phyloP scores from a whole-genome alignment of 1,284 basidiomycete species.

The Stygiomarasmius scandens region DNA sequence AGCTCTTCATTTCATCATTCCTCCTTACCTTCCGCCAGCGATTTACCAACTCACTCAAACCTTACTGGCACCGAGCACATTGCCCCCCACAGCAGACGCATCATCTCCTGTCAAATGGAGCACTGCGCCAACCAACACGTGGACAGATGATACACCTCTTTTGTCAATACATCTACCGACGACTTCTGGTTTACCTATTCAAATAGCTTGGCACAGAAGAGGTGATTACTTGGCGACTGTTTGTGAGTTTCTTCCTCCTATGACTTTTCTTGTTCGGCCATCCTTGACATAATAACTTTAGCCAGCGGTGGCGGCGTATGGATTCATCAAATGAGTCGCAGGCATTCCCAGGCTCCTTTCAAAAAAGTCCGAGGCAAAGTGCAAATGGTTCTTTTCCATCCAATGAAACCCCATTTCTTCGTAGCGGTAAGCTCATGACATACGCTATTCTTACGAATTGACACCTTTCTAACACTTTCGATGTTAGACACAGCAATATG shows the following conservation, averaged over 20 bases:
- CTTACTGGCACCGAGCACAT: conserved; percentile 63
- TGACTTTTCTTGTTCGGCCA: neutral
- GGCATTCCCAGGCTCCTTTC: conserved; percentile 98
- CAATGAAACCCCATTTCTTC: conserved; percentile 93
- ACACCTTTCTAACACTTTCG: neutral
- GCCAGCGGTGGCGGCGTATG: conserved; percentile 74
- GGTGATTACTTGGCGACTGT: conserved; percentile 98
- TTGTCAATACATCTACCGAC: conserved; percentile 63
- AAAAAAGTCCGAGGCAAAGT: conserved; percentile 90
- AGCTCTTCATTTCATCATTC: conserved; percentile 81
- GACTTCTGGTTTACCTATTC: conserved; percentile 78
- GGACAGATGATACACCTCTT: conserved; percentile 54
- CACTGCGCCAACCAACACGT: conserved; percentile 46
- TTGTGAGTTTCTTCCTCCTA: conserved; percentile 49
- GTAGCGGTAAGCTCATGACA: conserved; percentile 74
- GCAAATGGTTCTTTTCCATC: conserved; percentile 94
- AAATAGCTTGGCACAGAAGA: conserved; percentile 91
- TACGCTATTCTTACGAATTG: neutral
- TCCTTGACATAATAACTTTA: conserved; percentile 29
- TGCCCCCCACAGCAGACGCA: conserved; percentile 58
- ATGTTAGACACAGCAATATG: conserved; percentile 88
- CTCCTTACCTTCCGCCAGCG: conserved; percentile 68
- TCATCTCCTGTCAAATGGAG: conserved; percentile 76
- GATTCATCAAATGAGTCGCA: conserved; percentile 93
- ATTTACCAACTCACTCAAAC: conserved; percentile 65